phyloP scores from a whole-genome alignment of 352 stramenopile species.

The Phytophthora lateralis region DNA sequence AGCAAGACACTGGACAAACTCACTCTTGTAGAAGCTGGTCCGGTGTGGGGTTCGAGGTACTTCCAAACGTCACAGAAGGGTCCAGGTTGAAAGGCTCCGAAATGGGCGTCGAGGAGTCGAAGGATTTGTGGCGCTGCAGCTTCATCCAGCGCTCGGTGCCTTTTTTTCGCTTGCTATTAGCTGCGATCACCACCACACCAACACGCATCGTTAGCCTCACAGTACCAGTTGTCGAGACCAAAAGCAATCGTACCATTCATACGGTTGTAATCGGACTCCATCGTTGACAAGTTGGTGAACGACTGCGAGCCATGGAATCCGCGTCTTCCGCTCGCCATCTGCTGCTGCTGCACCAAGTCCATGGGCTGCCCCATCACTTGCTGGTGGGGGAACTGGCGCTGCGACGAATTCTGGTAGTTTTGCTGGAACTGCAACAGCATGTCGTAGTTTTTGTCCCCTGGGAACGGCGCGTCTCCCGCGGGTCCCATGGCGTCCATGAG shows the following conservation, averaged over 20 bases:
- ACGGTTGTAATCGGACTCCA: constrained; percentile 68
- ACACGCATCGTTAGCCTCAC: constrained; percentile 1
- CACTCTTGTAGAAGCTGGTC: constrained; percentile 62
- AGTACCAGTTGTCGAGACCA: background rate
- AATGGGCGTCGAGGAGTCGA: constrained; percentile 64
- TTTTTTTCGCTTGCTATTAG: constrained; percentile 73
- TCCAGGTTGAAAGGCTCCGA: constrained; percentile 33
- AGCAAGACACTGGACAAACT: constrained; percentile 21
- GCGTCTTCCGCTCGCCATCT: constrained; percentile 35
- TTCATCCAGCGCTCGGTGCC: constrained; percentile 70
- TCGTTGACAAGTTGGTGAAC: constrained; percentile 74
- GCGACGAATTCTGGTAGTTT: constrained; percentile 43
- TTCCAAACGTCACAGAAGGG: constrained; percentile 23
- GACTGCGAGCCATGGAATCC: constrained; percentile 71
- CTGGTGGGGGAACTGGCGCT: constrained; percentile 62
- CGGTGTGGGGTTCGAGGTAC: constrained; percentile 34
- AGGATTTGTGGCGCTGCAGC: constrained; percentile 59
- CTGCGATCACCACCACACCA: constrained; percentile 10
- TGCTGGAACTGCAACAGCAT: constrained; percentile 71
- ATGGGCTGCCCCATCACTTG: constrained; percentile 46
- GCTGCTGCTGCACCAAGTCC: constrained; percentile 39
- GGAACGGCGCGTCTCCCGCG: constrained; percentile 11
- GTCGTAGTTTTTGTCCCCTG: constrained; percentile 50
- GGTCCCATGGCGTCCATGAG: constrained; percentile 22
- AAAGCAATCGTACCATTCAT: constrained; percentile 33